phyloP scores from a whole-genome alignment of 2,329 filamentous ascomycete genomes.

The Corinectria fuckeliana region DNA sequence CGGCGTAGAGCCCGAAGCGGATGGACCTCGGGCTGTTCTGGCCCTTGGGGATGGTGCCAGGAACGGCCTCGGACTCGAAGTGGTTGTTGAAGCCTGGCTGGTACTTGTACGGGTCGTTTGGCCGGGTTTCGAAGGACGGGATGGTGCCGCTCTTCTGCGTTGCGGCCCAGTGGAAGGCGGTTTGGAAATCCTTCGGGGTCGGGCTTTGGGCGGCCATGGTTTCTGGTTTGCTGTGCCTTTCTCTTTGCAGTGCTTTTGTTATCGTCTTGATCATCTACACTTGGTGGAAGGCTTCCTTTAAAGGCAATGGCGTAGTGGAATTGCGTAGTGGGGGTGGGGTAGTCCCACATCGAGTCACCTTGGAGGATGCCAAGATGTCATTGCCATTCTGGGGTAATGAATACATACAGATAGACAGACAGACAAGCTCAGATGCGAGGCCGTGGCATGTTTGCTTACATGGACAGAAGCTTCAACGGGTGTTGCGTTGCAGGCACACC shows the following conservation, averaged over 20 bases:
- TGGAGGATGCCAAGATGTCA: neutral
- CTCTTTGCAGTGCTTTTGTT: neutral
- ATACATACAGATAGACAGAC: too few relatives aligned
- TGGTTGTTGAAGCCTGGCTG: conserved; percentile 60
- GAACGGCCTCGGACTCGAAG: conserved; percentile 49
- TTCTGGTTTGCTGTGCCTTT: neutral
- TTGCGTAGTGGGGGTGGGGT: too few relatives aligned
- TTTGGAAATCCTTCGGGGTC: conserved; percentile 49
- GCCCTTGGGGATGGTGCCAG: conserved; percentile 51
- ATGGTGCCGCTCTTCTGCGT: conserved; percentile 62
- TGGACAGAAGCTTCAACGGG: too few relatives aligned
- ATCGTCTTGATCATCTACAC: neutral
- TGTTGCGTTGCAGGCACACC: neutral
- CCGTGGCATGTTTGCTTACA: too few relatives aligned
- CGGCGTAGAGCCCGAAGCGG: conserved; percentile 46
- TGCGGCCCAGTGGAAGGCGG: conserved; percentile 62
- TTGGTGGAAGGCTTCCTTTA: neutral
- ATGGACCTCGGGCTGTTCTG: conserved; percentile 51
- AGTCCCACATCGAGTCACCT: neutral
- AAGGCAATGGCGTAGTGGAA: neutral
- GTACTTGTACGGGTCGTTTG: conserved; percentile 56
- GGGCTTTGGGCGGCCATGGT: conserved; percentile 6
- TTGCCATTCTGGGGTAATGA: neutral
- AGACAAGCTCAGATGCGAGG: too few relatives aligned
- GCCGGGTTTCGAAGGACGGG: conserved; percentile 55